Conservation (phyloP, 345 rosid species). For the Orychophragmus violaceus region DNA sequence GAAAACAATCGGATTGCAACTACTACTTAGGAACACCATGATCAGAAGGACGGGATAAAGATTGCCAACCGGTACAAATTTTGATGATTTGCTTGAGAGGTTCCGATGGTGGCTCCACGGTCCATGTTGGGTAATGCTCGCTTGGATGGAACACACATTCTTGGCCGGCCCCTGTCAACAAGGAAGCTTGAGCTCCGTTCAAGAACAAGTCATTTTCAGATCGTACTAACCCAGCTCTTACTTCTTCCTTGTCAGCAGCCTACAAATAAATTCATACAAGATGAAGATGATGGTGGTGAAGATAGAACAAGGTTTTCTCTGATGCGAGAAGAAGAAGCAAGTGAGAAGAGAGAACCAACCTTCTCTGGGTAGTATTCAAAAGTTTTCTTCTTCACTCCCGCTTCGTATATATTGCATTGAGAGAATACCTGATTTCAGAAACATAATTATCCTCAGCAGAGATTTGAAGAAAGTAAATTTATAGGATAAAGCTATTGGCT, state of each 20-base stretch:
- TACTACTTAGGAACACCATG: constrained; percentile 20
- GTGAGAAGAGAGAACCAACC: constrained; percentile 35
- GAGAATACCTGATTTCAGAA: constrained; percentile 58
- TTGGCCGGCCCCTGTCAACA: constrained; percentile 33
- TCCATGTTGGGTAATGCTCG: constrained; percentile 51
- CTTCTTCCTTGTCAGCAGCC: constrained; percentile 54
- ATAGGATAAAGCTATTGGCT: background rate
- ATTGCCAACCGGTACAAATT: constrained; percentile 64
- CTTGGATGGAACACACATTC: constrained; percentile 52
- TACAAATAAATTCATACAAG: constrained; percentile 19
- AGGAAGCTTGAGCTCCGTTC: constrained; percentile 47
- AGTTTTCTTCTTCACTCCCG: constrained; percentile 74
- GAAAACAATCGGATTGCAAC: constrained; percentile 2
- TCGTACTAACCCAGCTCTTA: constrained; percentile 49
- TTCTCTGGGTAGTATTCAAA: constrained; percentile 80
- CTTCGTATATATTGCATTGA: constrained; percentile 92
- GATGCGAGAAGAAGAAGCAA: constrained; percentile 1
- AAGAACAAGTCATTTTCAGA: constrained; percentile 60
- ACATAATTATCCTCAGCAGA: background rate
- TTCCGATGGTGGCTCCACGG: constrained; percentile 49
- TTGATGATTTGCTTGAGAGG: constrained; percentile 47
- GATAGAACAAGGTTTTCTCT: background rate
- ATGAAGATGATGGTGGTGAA: background rate
- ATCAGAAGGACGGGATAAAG: constrained; percentile 41
- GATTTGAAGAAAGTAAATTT: background rate